A percentile compares a stretch with the other conserved stretches of the same genome.
These are phyloP conservation scores for Fragilaria radians DNA, from an alignment of 108 stramenopile genomes.

Conservation along the genomic window DNA sequence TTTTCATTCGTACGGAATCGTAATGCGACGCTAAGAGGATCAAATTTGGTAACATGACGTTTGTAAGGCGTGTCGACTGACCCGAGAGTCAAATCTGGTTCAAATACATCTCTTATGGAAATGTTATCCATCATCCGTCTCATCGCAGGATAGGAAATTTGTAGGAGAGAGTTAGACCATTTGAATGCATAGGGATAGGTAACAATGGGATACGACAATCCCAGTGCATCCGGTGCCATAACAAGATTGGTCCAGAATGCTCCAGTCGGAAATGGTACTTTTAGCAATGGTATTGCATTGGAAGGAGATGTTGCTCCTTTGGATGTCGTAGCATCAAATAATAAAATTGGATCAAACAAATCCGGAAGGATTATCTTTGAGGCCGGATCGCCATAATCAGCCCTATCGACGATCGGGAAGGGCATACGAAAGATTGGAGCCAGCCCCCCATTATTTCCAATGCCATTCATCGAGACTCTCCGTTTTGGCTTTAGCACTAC, in stretches of 20 bases:
- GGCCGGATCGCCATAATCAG: constrained; percentile 54
- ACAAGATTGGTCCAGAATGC: constrained; percentile 88
- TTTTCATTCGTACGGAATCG: constrained; percentile 30
- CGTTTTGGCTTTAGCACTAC: constrained; percentile 13
- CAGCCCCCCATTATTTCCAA: background rate
- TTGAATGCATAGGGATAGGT: constrained; percentile 80
- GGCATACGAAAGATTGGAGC: constrained; percentile 15
- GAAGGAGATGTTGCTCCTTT: constrained; percentile 11
- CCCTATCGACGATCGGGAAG: constrained; percentile 49
- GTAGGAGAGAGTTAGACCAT: constrained; percentile 58
- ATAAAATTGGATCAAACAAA: constrained; percentile 58
- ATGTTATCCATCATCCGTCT: constrained; percentile 34
- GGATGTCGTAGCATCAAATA: constrained; percentile 18
- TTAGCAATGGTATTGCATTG: constrained; percentile 24
- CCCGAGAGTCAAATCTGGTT: constrained; percentile 60
- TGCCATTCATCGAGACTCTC: background rate
- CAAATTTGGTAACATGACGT: constrained; percentile 56
- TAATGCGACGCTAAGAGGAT: constrained; percentile 71
- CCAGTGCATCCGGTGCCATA: constrained; percentile 34
- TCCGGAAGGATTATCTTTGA: constrained; percentile 44
- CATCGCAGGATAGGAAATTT: constrained; percentile 61
- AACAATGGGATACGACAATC: constrained; percentile 68
- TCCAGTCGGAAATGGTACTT: constrained; percentile 82
- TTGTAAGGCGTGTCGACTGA: constrained; percentile 28
- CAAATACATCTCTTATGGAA: constrained; percentile 53